Percentiles rank a stretch among this genome's conserved stretches.
These are phyloP conservation scores for Chlorella sp. DNA, from an alignment of 139 green algal genomes.

Conservation along the genomic window DNA sequence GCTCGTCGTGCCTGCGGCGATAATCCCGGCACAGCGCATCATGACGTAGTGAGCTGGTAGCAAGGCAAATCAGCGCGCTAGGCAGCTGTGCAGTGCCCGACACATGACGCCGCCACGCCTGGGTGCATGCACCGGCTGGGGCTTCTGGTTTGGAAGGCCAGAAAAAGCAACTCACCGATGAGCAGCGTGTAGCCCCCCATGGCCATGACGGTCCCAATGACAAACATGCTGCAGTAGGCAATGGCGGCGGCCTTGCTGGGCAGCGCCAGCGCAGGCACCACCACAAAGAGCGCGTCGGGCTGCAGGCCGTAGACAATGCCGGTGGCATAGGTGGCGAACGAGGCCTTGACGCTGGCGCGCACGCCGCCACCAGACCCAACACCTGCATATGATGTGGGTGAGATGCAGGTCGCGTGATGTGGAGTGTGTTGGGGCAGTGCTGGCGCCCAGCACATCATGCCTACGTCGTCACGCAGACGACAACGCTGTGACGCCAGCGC, in stretches of 20 bases:
- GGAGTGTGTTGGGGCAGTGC: too few relatives aligned
- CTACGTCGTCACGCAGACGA: too few relatives aligned
- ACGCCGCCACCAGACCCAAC: not conserved
- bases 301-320: conserved; percentile 96
- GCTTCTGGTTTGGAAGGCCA: too few relatives aligned
- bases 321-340: conserved; percentile 75
- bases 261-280: conserved; percentile 92
- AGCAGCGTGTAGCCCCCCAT: conserved; percentile 94
- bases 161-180: conserved; percentile 66
- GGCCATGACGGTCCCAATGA: conserved; percentile 87
- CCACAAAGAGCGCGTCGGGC: conserved; percentile 93
- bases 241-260: conserved; percentile 81
- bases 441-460: too few relatives aligned
- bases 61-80: too few relatives aligned
- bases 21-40: not conserved
- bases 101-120: too few relatives aligned
- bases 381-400: too few relatives aligned
- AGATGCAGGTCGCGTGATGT: too few relatives aligned
- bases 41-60: not conserved
- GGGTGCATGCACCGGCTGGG: too few relatives aligned
- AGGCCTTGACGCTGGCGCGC: not conserved
- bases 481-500: too few relatives aligned
- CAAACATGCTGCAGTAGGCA: conserved; percentile 90
- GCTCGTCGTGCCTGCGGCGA: conserved; percentile 46
- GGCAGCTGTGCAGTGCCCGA: too few relatives aligned